Conservation (phyloP, 768 basidiomycete species). For the Phylloporus rhodoxanthus region DNA sequence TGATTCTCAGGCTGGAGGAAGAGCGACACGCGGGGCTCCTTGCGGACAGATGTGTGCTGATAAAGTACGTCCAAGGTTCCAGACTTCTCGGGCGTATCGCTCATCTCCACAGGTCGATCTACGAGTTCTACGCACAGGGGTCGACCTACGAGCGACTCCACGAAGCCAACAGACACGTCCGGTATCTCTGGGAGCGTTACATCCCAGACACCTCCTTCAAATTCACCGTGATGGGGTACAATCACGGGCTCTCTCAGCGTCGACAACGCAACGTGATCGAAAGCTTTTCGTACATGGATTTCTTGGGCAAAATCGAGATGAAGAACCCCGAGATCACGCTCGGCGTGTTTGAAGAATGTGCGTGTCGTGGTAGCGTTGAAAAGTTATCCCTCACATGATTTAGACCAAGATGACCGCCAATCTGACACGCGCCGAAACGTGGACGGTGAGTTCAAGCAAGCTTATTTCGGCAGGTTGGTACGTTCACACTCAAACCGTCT, state of each 20-base stretch:
- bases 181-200: slow-evolving; percentile 52
- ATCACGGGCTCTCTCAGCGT: slow-evolving; percentile 64
- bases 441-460: slow-evolving; percentile 62
- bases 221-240: slow-evolving; percentile 69
- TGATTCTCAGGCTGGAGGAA: slow-evolving; percentile 59
- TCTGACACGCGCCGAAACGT: slow-evolving; percentile 48
- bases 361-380: slow-evolving; percentile 18
- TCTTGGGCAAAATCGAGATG: slow-evolving; percentile 78
- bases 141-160: slow-evolving; percentile 68
- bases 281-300: slow-evolving; percentile 79
- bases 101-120: slow-evolving; percentile 53
- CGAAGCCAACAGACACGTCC: slow-evolving; percentile 38
- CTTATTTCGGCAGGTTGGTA: slow-evolving; percentile 87
- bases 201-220: slow-evolving; percentile 70
- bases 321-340: slow-evolving; percentile 68
- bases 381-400: not conserved
- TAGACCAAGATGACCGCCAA: slow-evolving; percentile 49
- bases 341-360: slow-evolving; percentile 85
- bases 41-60: slow-evolving; percentile 69
- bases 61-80: slow-evolving; percentile 53
- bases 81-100: not conserved
- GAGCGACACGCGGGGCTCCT: slow-evolving; percentile 74
- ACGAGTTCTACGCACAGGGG: slow-evolving; percentile 73
- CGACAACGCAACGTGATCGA: slow-evolving; percentile 67
- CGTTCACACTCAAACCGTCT: slow-evolving; percentile 23